Percentiles rank a stretch among this genome's conserved stretches.
phyloP scores from a whole-genome alignment of 2,329 filamentous ascomycete species.

The Fonsecaea pedrosoi region DNA sequence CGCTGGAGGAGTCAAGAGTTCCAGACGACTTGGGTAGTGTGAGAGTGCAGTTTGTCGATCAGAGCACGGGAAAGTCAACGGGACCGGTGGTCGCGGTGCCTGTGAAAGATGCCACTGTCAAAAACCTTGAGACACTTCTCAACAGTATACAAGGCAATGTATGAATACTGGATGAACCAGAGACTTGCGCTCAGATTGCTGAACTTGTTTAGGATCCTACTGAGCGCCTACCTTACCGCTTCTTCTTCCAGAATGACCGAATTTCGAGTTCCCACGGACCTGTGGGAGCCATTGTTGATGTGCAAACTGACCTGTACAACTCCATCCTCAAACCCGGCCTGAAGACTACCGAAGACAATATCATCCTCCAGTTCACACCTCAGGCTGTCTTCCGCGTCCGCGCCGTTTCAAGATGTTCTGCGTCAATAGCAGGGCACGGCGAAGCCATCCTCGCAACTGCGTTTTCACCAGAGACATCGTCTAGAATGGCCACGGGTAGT shows the following conservation, averaged over 20 bases:
- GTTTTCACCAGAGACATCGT: slow-evolving; percentile 80
- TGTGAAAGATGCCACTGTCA: slow-evolving; percentile 82
- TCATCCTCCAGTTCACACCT: slow-evolving; percentile 71
- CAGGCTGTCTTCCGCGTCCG: slow-evolving; percentile 95
- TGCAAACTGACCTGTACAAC: slow-evolving; percentile 57
- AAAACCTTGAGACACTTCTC: slow-evolving; percentile 84
- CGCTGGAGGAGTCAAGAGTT: slow-evolving; percentile 74
- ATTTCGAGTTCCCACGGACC: slow-evolving; percentile 41
- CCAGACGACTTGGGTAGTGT: slow-evolving; percentile 75
- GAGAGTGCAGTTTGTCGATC: slow-evolving; percentile 86
- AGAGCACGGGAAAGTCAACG: slow-evolving; percentile 71
- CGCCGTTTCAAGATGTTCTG: slow-evolving; percentile 86
- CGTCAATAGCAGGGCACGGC: slow-evolving; percentile 87
- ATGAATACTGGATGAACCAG: slow-evolving; percentile 41
- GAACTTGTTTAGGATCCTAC: slow-evolving; percentile 55
- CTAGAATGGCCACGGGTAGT: slow-evolving; percentile 81
- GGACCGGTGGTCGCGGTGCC: slow-evolving; percentile 77
- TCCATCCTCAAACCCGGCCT: slow-evolving; percentile 58
- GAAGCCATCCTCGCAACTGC: slow-evolving; percentile 86
- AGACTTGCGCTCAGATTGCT: slow-evolving; percentile 35
- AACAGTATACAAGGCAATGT: slow-evolving; percentile 83
- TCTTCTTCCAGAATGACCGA: slow-evolving; percentile 61
- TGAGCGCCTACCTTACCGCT: slow-evolving; percentile 71
- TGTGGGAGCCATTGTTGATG: slow-evolving; percentile 50
- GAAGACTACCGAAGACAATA: slow-evolving; percentile 66